These are phyloP conservation scores for Leucaena leucocephala DNA, from an alignment of 306 rosid species.

Conservation along the genomic window DNA sequence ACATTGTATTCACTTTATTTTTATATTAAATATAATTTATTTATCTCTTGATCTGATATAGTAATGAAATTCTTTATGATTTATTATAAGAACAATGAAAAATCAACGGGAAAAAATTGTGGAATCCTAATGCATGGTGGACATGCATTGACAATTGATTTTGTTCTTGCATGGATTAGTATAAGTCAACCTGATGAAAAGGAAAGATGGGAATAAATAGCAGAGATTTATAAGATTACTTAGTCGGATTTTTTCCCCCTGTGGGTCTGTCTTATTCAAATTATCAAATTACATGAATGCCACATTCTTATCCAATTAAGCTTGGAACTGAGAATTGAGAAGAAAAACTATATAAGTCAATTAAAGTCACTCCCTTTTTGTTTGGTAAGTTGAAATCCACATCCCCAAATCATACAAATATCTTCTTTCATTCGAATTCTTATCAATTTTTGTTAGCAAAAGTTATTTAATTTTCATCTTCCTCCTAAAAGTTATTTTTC, in stretches of 20 bases:
- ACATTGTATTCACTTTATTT: too few species aligned
- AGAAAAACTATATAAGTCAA: not conserved
- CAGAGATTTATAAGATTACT: not conserved
- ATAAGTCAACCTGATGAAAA: not conserved
- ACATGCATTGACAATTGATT: not conserved
- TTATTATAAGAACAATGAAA: not conserved
- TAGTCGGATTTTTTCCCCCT: not conserved
- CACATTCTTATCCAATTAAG: not conserved
- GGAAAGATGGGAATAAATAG: not conserved
- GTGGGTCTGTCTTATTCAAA: not conserved
- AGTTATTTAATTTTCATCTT: too few species aligned
- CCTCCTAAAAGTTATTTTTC: too few species aligned
- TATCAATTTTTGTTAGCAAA: not conserved
- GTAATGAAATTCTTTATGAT: too few species aligned
- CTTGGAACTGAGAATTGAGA: not conserved
- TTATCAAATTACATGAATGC: not conserved
- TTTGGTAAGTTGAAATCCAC: not conserved
- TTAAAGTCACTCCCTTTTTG: not conserved
- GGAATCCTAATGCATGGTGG: not conserved
- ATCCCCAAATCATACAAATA: constrained; percentile 1
- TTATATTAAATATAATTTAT: too few species aligned
- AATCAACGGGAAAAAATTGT: not conserved
- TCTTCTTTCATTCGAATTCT: not conserved
- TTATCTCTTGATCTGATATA: too few species aligned
- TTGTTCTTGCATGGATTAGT: not conserved